Conservation (phyloP, 805 yeast species). For the Wickerhamomyces chambardii region DNA sequence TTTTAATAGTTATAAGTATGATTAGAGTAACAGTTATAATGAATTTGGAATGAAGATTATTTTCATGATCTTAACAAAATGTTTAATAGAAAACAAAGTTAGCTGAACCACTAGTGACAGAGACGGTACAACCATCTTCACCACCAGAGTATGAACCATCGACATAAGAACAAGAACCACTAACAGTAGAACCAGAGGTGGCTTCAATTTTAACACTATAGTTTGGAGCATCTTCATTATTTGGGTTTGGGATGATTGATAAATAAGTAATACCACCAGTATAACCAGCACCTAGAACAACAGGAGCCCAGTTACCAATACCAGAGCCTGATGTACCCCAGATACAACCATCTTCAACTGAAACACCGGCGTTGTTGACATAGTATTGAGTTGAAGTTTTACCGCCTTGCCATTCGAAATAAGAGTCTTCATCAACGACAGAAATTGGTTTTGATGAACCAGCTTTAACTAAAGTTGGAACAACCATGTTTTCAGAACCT, state of each 20-base stretch:
- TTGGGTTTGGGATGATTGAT: conserved; percentile 71
- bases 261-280: conserved; percentile 67
- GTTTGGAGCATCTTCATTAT: conserved; percentile 46
- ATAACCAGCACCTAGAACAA: conserved; percentile 81
- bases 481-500: conserved; percentile 74
- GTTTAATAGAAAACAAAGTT: conserved; percentile 45
- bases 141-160: conserved; percentile 69
- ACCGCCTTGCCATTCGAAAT: conserved; percentile 56
- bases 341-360: conserved; percentile 58
- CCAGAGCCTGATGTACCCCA: conserved; percentile 57
- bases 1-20: too few species aligned
- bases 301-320: conserved; percentile 73
- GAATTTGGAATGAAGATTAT: too few species aligned
- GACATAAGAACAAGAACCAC: conserved; percentile 73
- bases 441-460: conserved; percentile 37
- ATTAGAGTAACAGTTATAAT: too few species aligned
- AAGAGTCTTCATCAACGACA: conserved; percentile 50
- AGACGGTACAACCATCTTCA: conserved; percentile 74
- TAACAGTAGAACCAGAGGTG: conserved; percentile 45
- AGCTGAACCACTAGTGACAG: conserved; percentile 51
- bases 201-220: conserved; percentile 72
- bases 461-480: conserved; percentile 56
- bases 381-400: conserved; percentile 66
- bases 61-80: neutral
- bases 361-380: conserved; percentile 71